Conservation (phyloP, 2,329 filamentous ascomycete species). For the Xylariaceae sp. region DNA sequence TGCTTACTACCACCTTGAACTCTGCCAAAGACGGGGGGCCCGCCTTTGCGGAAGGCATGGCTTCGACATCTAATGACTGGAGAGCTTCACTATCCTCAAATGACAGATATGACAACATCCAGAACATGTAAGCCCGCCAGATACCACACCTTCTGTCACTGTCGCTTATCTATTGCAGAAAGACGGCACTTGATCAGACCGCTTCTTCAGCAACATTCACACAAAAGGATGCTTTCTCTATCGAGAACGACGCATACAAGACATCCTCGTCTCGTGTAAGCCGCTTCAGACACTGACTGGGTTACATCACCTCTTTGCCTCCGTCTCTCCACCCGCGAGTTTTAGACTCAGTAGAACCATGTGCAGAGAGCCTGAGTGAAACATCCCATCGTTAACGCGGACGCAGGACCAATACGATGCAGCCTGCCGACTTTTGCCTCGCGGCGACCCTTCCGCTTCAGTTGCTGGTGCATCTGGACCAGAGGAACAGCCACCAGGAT, state of each 20-base stretch:
- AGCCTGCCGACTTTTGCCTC: constrained; percentile 30
- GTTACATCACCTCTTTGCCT: neutral
- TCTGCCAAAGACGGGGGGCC: no score
- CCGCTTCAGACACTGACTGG: constrained; percentile 1
- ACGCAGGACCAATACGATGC: constrained; percentile 55
- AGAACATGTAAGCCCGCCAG: constrained; percentile 50
- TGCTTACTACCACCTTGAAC: no score
- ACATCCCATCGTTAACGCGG: constrained; percentile 10
- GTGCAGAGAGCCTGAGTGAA: no score
- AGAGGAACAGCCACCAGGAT: constrained; percentile 1
- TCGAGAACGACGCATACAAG: constrained; percentile 63
- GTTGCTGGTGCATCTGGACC: constrained; percentile 18
- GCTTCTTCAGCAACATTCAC: constrained; percentile 16
- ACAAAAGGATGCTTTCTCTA: constrained; percentile 50
- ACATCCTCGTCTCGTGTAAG: constrained; percentile 54
- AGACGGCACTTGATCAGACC: constrained; percentile 17
- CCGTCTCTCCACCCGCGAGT: constrained; percentile 4
- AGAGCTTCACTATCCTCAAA: constrained; percentile 49
- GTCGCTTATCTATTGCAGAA: constrained; percentile 16
- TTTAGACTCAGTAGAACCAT: no score
- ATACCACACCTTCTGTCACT: constrained; percentile 7
- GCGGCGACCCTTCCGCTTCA: neutral
- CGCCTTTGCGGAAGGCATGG: no score
- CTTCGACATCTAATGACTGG: constrained; percentile 38
- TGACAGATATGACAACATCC: constrained; percentile 59